Base-by-base conservation (phyloP, 1,284 basidiomycete genomes). In the Ceratobasidium sp. region DNA sequence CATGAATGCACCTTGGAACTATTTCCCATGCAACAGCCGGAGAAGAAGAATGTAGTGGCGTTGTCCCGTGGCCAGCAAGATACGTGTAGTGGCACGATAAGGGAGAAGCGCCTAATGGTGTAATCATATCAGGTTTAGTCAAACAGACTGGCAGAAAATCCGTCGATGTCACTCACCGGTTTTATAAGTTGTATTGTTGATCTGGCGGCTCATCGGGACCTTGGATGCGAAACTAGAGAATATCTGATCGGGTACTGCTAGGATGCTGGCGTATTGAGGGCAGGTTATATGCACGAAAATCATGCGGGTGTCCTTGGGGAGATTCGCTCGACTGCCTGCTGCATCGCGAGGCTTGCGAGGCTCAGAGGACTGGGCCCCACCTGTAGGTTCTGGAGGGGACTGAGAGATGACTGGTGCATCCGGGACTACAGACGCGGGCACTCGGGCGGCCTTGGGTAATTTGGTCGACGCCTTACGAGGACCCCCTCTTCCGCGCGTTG, bases 71-170 rank as follows among this genome's bases (percentile, higher is more conserved):
- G 33, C 69, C 69, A 11, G 69, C 69, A n/a, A 72, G 56, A 31
- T 72, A 72, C 7, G 69, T 72, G 27, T 72, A 72, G 36, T 72
- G 69, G 56, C 45, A 72, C n/a, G 69, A 72, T 5, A 72, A 51
- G 11, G n/a, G 59, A 8, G 69, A 72, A 14, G 15, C 3, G 41
- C 69, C 69, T 72, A 33, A 29, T 2, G 19, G 31, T 22, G 19
- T 11, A 33, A 2, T 47, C 2, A 59, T 33, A 24, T 50, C 17
- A n/a, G 47, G 5, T 31, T 11, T 8, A 48, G 33, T 14, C 14
- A 50, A 51, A 36, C 2, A 36, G n/a, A n/a, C 27, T 62, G 24
- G 15, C 33, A 8, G 41, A 8, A n/a, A 51, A 22, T 11, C 4
- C 11, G 36, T 11, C 11, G 36, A 11, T 11, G 11, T 41, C 11